A percentile compares a stretch with the other conserved stretches of the same genome.
phyloP scores from a whole-genome alignment of 768 basidiomycete genomes.

The Collybia nuda region DNA sequence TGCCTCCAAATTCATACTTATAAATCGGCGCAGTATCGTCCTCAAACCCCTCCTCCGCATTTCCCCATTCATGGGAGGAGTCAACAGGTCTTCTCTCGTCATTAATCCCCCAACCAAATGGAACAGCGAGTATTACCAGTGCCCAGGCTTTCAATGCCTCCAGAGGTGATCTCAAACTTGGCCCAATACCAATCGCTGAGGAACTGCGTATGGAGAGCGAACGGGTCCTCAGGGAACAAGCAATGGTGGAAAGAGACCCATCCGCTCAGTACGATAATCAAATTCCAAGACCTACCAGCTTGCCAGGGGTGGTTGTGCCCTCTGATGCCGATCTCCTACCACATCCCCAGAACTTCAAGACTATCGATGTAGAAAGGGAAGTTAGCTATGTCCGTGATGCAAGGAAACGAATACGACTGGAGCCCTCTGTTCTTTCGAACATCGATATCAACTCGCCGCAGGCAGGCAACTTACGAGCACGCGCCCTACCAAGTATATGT shows the following conservation, averaged over 20 bases:
- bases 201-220: slow-evolving; percentile 82
- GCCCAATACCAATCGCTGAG: slow-evolving; percentile 75
- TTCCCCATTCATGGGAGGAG: slow-evolving; percentile 77
- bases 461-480: slow-evolving; percentile 52
- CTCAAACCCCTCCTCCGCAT: slow-evolving; percentile 62
- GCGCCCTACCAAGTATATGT: slow-evolving; percentile 88
- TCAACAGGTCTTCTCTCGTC: slow-evolving; percentile 82
- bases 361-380: slow-evolving; percentile 87
- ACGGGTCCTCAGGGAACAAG: slow-evolving; percentile 78
- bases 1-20: slow-evolving; percentile 17
- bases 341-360: slow-evolving; percentile 79
- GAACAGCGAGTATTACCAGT: slow-evolving; percentile 49
- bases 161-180: slow-evolving; percentile 82
- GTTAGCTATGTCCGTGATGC: slow-evolving; percentile 88
- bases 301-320: slow-evolving; percentile 62
- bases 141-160: slow-evolving; percentile 75
- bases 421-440: slow-evolving; percentile 63
- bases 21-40: slow-evolving; percentile 56
- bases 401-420: slow-evolving; percentile 88
- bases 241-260: slow-evolving; percentile 70
- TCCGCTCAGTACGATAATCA: slow-evolving; percentile 65
- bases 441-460: slow-evolving; percentile 61
- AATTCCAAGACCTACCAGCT: slow-evolving; percentile 44
- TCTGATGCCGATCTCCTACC: slow-evolving; percentile 75
- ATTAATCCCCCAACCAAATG: slow-evolving; percentile 64